Evolutionary conservation across 805 yeast genomes (phyloP).

Genomic region (Blastobotrys robertii): DNA sequence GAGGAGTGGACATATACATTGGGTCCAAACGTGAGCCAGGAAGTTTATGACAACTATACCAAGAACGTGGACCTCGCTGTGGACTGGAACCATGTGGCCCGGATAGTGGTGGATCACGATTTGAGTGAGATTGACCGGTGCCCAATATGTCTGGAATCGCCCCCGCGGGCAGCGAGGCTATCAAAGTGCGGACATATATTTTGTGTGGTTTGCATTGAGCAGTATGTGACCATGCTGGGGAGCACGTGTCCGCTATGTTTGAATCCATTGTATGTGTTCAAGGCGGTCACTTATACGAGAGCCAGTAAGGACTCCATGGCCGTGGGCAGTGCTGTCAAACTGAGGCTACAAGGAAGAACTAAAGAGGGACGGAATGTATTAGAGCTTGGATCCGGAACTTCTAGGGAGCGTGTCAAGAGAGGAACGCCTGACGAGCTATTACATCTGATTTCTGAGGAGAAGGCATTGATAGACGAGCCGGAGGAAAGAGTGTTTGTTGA

Average conservation of each 20-base stretch:
- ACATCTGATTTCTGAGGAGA: not conserved
- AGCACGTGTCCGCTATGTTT: conserved; percentile 9
- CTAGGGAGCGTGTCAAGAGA: not conserved
- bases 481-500: not conserved
- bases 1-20: too few species aligned
- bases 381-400: not conserved
- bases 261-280: conserved; percentile 3
- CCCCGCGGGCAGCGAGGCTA: conserved; percentile 10
- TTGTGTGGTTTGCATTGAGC: conserved; percentile 8
- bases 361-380: conserved; percentile 1
- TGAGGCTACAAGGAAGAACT: conserved; percentile 1
- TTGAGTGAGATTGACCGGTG: conserved; percentile 9
- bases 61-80: not conserved
- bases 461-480: not conserved
- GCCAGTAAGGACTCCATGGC: not conserved
- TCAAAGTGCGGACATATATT: conserved; percentile 9
- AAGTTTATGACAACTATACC: not conserved
- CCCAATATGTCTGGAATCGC: conserved; percentile 10
- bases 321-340: not conserved
- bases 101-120: conserved; percentile 8
- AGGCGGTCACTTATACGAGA: conserved; percentile 2
- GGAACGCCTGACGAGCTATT: not conserved
- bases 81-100: conserved; percentile 6
- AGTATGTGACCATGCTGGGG: conserved; percentile 3
- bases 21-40: too few species aligned